Base-by-base conservation (phyloP, 148 eudicot genomes). In the Rhododendron ferrugineum region DNA sequence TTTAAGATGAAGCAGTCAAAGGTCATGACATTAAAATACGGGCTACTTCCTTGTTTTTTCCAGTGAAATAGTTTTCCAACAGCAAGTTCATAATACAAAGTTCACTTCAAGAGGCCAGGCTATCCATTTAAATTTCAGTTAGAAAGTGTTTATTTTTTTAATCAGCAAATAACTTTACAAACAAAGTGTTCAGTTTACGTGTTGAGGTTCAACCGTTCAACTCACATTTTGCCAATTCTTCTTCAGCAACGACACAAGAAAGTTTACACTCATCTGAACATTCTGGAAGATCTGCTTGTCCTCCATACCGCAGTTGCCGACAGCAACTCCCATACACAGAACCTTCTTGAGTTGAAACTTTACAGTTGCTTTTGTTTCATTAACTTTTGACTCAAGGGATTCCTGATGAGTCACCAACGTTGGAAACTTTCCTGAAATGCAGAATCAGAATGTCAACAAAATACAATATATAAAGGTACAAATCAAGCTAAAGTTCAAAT, bases 201-300 rank as follows among this genome's bases (percentile, higher is more conserved):
- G 32, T 66, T 0, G 72, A 66, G 70, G 32, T 66, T 66, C 32
- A 66, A 66, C 93, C 90, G 32, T 66, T 66, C 32, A 66, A 66
- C 93, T 91, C 42, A 93, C 96, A 81, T 93, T 92, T 85, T 93
- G 96, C 96, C 96, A 93, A 22, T 93, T 93, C 90, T 93, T 93
- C 91, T 93, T 93, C 89, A 93, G 76, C 68, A 93, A 86, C 15
- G 96, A 93, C 66, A 93, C 96, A 34, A 93, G 93, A 81, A 93
- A 93, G 82, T 93, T 93, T 64, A 93, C 94, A 7, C 96, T 93
- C 96, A 93, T 92, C 82, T 93, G 96, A 75, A 93, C 94, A 82
- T 93, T 93, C 44, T 93, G 96, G 82, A 93, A 92, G 32, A 93
- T 89, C 81, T 93, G 96, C 86, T 91, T 93, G 84, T 93, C 96